Evolutionary conservation across 495 filamentous ascomycete genomes (phyloP), one percentile per base, ranked within the genome.

Genomic region (Penicillium samsonianum): DNA sequence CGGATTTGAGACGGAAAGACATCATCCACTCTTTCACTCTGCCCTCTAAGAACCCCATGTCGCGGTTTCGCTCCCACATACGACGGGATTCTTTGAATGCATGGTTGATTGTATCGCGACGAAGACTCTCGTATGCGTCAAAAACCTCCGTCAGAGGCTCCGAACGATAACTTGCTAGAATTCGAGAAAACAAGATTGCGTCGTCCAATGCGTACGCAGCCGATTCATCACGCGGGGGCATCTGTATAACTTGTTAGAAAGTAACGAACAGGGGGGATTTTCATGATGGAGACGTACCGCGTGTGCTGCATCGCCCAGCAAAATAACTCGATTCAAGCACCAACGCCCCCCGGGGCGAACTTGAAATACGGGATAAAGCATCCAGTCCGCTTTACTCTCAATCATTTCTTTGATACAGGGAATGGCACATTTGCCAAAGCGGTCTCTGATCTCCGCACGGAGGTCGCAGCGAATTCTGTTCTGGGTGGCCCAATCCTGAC

Each of bases 121-220:
- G 71, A 2, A 83, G 67, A 12, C 63, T 60, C 56, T 84, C 83
- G 62, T 84, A 85, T 5, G 74, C 73, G 31, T 75, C 67, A 56
- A 87, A 84, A 0, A 74, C 70, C 52, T 74, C 73, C 2, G 68
- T 52, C 17, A 83, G 43, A 1, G 73, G 68, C 20, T 75, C 68
- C 17, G 67, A 63, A 7, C 71, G 65, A 47, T 75, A 65, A 33
- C 60, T 65, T 31, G 62, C 65, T 9, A 86, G 59, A 33, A 81
- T 72, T 11, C 78, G 78, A 12, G 80, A 74, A 60, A 86, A 78
- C 10, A 86, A 68, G 33, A 86, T 82, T 4, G 76, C 78, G 67
- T 86, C 84, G 62, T 86, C 84, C 14, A 87, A 76, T 2, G 84
- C 83, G 55, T 85, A 80, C 12, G 83, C 80, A 7, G 82, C 84